These are phyloP conservation scores for Plantago ovata DNA, from an alignment of 257 asterid genomes.

Conservation along the genomic window DNA sequence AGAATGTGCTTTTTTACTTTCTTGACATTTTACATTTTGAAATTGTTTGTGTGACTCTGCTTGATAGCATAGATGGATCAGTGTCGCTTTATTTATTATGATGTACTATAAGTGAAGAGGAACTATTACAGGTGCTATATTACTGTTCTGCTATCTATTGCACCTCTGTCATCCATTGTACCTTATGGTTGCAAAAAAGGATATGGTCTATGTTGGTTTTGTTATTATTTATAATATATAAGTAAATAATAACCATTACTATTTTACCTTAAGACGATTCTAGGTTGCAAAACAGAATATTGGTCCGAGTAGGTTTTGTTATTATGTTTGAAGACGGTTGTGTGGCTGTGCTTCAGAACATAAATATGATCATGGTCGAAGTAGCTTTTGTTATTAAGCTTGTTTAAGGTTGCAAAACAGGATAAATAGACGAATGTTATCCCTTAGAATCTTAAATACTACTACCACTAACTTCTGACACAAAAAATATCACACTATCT, in stretches of 20 bases:
- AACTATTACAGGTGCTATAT: constrained; percentile 7
- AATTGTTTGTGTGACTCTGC: constrained; percentile 10
- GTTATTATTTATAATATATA: too few relatives aligned
- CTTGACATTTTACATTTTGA: constrained; percentile 4
- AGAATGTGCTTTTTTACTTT: constrained; percentile 10
- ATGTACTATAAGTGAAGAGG: constrained; percentile 5
- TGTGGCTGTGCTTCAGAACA: too few relatives aligned
- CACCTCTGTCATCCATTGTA: neutral
- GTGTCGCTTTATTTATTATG: neutral
- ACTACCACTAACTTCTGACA: constrained; percentile 2
- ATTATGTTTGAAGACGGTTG: too few relatives aligned
- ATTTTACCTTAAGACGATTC: too few relatives aligned
- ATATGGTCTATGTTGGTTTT: too few relatives aligned
- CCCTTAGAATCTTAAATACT: neutral
- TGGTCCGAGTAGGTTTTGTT: too few relatives aligned
- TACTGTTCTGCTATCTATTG: constrained; percentile 4
- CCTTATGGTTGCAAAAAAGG: too few relatives aligned
- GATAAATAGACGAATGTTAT: neutral
- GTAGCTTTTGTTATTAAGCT: neutral
- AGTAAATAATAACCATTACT: too few relatives aligned
- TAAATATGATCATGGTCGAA: too few relatives aligned
- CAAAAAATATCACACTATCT: neutral
- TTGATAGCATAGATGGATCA: constrained; percentile 2
- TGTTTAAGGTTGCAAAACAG: constrained; percentile 8
- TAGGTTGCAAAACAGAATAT: too few relatives aligned